Evolutionary conservation across 164 flowering plant genomes (phyloP).

Genomic region (Annona cherimola): DNA sequence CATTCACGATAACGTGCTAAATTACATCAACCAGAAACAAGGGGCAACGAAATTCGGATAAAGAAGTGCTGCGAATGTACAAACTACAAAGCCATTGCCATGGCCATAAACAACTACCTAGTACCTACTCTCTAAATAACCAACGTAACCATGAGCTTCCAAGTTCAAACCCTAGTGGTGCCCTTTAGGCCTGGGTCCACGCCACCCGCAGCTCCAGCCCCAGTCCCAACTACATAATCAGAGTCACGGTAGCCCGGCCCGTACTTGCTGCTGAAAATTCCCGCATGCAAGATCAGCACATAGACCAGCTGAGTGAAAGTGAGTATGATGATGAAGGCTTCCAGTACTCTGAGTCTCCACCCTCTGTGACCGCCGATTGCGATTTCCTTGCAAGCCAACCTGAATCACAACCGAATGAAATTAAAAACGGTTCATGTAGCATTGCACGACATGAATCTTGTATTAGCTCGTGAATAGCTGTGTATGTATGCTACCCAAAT

Average conservation of each 20-base stretch:
- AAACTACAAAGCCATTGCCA: too few relatives aligned
- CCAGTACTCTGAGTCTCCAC: slow-evolving; percentile 77
- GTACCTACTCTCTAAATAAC: too few relatives aligned
- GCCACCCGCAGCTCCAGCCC: slow-evolving; percentile 17
- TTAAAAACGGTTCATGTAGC: neutral
- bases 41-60: too few relatives aligned
- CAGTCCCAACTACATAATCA: slow-evolving; percentile 40
- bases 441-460: too few relatives aligned
- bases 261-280: slow-evolving; percentile 57
- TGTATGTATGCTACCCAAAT: slow-evolving; percentile 41
- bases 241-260: slow-evolving; percentile 70
- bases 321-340: slow-evolving; percentile 63
- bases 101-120: too few relatives aligned
- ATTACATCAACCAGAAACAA: too few relatives aligned
- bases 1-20: too few relatives aligned
- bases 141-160: too few relatives aligned
- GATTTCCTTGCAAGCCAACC: slow-evolving; percentile 88
- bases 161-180: neutral
- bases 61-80: too few relatives aligned
- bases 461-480: neutral
- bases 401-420: slow-evolving; percentile 7
- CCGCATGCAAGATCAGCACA: slow-evolving; percentile 63
- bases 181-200: slow-evolving; percentile 26
- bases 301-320: slow-evolving; percentile 63
- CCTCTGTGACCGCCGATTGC: slow-evolving; percentile 70